Evolutionary conservation across 1,284 basidiomycete species (phyloP).

Genomic region (Puccinia horiana): DNA sequence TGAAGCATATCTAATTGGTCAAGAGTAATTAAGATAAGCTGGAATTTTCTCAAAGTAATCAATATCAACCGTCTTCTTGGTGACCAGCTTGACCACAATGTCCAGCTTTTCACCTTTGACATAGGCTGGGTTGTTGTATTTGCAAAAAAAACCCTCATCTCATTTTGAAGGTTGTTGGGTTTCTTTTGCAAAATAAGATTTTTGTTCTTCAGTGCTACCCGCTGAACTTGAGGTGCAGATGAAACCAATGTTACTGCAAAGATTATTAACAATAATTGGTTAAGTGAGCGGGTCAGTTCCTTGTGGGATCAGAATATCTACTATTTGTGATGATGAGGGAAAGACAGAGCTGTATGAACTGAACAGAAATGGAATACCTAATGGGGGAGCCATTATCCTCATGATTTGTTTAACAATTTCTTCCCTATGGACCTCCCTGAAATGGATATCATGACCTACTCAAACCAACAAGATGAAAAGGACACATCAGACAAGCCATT

Average conservation of each 20-base stretch:
- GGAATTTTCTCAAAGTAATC: slow-evolving; percentile 2
- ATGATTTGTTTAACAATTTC: slow-evolving; percentile 83
- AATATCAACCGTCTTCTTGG: slow-evolving; percentile 80
- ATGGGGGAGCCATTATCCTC: slow-evolving; percentile 95
- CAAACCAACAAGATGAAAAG: neutral
- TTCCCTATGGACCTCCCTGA: slow-evolving; percentile 77
- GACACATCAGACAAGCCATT: neutral
- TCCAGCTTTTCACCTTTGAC: slow-evolving; percentile 98
- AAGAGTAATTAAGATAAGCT: slow-evolving; percentile 24
- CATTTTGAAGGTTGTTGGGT: slow-evolving; percentile 87
- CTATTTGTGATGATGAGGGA: neutral
- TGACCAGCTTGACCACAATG: slow-evolving; percentile 96
- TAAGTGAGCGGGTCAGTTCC: too few relatives aligned
- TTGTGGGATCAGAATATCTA: too few relatives aligned
- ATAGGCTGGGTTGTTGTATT: slow-evolving; percentile 99
- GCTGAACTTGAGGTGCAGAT: slow-evolving; percentile 96
- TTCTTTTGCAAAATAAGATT: slow-evolving; percentile 92
- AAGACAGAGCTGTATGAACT: neutral
- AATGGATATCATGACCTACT: slow-evolving; percentile 92
- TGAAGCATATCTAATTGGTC: slow-evolving; percentile 77
- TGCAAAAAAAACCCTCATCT: slow-evolving; percentile 99
- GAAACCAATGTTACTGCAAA: slow-evolving; percentile 81
- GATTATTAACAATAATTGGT: neutral
- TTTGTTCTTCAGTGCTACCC: slow-evolving; percentile 94
- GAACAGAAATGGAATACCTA: slow-evolving; percentile 61